Conservation (phyloP, 306 rosid species). For the Dalbergia oliveri region DNA sequence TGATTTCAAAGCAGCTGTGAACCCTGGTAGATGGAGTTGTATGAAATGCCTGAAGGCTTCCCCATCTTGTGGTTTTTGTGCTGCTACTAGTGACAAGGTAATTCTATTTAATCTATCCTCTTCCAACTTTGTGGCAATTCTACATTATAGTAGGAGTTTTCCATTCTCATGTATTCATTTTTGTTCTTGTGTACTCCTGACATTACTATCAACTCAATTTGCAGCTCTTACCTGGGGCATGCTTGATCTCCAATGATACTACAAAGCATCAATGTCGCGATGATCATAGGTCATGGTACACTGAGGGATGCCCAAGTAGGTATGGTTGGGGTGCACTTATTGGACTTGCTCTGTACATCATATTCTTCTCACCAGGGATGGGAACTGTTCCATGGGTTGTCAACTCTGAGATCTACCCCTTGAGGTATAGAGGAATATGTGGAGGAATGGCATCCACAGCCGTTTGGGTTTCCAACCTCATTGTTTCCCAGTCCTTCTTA, state of each 20-base stretch:
- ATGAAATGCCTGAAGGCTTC: conserved; percentile 64
- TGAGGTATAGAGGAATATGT: conserved; percentile 65
- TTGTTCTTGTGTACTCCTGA: neutral
- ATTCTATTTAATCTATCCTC: neutral
- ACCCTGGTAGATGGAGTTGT: conserved; percentile 57
- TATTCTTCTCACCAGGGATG: conserved; percentile 76
- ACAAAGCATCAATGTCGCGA: conserved; percentile 43
- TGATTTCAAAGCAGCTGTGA: conserved; percentile 38
- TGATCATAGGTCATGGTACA: conserved; percentile 68
- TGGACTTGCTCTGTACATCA: conserved; percentile 68
- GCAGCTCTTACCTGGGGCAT: conserved; percentile 75
- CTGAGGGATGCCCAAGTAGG: conserved; percentile 75
- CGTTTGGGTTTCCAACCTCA: conserved; percentile 66
- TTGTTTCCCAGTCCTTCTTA: conserved; percentile 70
- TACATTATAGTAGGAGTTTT: no score
- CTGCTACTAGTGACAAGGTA: conserved; percentile 59
- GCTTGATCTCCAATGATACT: conserved; percentile 51
- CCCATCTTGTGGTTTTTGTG: conserved; percentile 67
- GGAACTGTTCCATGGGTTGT: conserved; percentile 81
- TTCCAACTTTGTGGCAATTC: neutral
- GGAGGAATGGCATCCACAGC: conserved; percentile 79
- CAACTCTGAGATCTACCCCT: conserved; percentile 77
- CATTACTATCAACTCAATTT: neutral
- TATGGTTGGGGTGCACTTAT: conserved; percentile 63
- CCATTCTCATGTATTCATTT: no score